Conservation (phyloP, 2,329 filamentous ascomycete genomes). For the Trematosphaeria pertusa region DNA sequence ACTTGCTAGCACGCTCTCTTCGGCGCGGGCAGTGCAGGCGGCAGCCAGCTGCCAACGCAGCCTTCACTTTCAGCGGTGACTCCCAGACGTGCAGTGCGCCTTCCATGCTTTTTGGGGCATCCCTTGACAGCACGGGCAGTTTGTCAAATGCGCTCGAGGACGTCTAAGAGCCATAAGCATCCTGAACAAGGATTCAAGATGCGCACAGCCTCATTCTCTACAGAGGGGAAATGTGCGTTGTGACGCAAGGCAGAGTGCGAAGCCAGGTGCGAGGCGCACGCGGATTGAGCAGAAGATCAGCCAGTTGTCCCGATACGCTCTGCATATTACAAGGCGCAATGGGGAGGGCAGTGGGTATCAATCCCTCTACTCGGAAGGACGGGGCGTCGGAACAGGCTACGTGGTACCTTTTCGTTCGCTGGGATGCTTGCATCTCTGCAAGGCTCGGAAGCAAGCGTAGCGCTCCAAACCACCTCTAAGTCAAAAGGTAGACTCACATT, state of each 20-base stretch:
- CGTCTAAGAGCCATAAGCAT: too few relatives aligned
- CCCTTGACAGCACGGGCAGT: not conserved
- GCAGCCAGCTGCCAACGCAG: not conserved
- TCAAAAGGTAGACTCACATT: too few relatives aligned
- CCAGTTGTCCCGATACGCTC: not conserved
- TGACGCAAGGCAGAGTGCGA: not conserved
- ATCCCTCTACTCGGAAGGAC: not conserved
- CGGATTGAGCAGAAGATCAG: not conserved
- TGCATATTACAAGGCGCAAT: not conserved
- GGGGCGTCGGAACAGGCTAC: not conserved
- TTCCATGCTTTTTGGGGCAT: not conserved
- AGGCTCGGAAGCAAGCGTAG: not conserved
- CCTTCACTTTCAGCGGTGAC: too few relatives aligned
- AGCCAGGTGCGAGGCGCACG: not conserved
- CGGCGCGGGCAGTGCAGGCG: not conserved
- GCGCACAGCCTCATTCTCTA: too few relatives aligned
- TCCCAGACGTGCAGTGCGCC: too few relatives aligned
- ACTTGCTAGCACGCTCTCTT: not conserved
- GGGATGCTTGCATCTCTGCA: not conserved
- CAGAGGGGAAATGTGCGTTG: not conserved
- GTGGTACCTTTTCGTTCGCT: slow-evolving; percentile 3
- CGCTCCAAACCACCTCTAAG: too few relatives aligned
- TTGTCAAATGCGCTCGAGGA: not conserved
- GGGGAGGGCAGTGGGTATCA: not conserved
- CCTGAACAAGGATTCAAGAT: not conserved